phyloP scores from a whole-genome alignment of 2,329 filamentous ascomycete genomes.

The Byssothecium circinans region DNA sequence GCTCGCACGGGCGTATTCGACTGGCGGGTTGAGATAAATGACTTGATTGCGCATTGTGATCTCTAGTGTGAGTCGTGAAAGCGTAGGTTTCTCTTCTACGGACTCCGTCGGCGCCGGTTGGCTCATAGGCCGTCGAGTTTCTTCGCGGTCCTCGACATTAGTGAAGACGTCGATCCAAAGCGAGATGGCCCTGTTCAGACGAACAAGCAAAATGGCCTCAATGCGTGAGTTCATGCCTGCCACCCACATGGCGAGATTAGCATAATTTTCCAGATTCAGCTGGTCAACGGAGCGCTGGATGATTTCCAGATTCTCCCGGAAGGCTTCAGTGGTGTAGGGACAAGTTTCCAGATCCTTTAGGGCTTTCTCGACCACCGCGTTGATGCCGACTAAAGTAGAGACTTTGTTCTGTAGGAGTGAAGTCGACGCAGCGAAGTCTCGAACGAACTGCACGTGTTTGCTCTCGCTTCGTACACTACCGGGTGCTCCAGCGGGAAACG shows the following conservation, averaged over 20 bases:
- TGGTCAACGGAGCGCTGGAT: constrained; percentile 95
- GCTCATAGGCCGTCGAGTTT: constrained; percentile 29
- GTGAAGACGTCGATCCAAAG: constrained; percentile 88
- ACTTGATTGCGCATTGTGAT: constrained; percentile 98
- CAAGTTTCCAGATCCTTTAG: constrained; percentile 82
- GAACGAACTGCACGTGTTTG: constrained; percentile 94
- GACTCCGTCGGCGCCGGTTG: constrained; percentile 50
- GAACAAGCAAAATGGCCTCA: constrained; percentile 74
- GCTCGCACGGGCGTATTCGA: constrained; percentile 86
- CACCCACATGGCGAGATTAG: constrained; percentile 91
- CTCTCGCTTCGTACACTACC: constrained; percentile 69
- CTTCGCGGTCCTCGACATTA: constrained; percentile 38
- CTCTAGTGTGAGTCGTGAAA: constrained; percentile 80
- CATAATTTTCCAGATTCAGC: constrained; percentile 92
- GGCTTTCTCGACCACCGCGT: constrained; percentile 79
- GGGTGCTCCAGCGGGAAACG: constrained; percentile 61
- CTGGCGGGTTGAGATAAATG: constrained; percentile 91
- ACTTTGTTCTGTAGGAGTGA: constrained; percentile 89
- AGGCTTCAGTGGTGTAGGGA: constrained; percentile 76
- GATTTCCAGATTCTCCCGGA: constrained; percentile 76
- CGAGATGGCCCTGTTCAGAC: constrained; percentile 80
- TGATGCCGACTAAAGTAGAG: constrained; percentile 73
- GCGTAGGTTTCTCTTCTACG: constrained; percentile 55
- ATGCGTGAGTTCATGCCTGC: constrained; percentile 82
- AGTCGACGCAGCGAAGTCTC: constrained; percentile 85